Conservation (phyloP, 2,329 filamentous ascomycete species). For the Cryphonectria naterciae region DNA sequence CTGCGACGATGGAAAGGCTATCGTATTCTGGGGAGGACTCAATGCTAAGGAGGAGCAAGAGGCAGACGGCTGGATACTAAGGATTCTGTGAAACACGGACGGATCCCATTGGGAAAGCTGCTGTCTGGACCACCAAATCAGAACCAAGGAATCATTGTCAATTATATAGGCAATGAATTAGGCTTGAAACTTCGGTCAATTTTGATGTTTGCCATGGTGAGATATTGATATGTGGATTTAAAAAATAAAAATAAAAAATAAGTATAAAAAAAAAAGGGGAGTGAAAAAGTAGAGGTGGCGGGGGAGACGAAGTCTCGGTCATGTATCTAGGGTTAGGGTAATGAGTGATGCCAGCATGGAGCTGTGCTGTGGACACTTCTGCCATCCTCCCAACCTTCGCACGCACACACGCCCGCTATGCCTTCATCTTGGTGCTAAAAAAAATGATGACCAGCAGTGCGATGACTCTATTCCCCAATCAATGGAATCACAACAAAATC, state of each 20-base stretch:
- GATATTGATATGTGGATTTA: neutral
- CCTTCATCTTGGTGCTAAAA: neutral
- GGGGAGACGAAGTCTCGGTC: no score
- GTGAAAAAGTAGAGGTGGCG: no score
- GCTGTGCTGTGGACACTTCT: no score
- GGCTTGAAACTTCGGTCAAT: no score
- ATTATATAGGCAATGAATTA: neutral
- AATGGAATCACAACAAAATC: neutral
- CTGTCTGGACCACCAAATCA: neutral
- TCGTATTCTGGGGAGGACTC: slow-evolving; percentile 58
- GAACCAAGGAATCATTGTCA: neutral
- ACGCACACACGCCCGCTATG: neutral
- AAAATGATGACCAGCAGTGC: neutral
- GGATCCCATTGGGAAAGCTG: neutral
- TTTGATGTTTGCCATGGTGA: neutral
- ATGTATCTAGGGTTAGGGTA: neutral
- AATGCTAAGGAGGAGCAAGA: slow-evolving; percentile 46
- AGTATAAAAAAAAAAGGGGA: no score
- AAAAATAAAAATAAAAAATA: no score
- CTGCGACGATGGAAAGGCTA: slow-evolving; percentile 50
- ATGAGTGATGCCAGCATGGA: neutral
- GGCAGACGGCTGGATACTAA: slow-evolving; percentile 46
- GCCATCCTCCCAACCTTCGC: neutral
- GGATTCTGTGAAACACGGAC: slow-evolving; percentile 27
- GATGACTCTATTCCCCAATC: neutral